Base-by-base conservation (phyloP, 306 rosid genomes). In the Alnus rubra region DNA sequence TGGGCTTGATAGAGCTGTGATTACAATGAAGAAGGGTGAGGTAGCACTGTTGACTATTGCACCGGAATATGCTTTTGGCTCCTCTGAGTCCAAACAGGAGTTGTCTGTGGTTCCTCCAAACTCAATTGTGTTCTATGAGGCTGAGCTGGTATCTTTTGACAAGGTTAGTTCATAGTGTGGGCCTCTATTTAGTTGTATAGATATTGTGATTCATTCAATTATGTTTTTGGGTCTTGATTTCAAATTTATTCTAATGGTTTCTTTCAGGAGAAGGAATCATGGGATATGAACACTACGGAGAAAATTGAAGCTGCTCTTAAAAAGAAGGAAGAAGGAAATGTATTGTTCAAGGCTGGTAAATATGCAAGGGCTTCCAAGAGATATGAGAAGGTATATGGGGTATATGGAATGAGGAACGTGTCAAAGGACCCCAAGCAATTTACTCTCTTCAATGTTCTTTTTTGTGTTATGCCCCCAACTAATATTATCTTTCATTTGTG, bases 281-380 rank as follows among this genome's bases (percentile, higher is more conserved):
- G 98, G 98, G 98, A 94, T 72, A 75, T 94, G 97, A 89, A 74
- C 74, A 87, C 90, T 18, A 75, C 50, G 31, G 98, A 94, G 82
- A 92, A 94, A 80, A 82, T 95, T 81, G 97, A 90, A 82, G 98
- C 92, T 49, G 97, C 98, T 16, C 87, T 87, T 71, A 92, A 79
- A 88, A 95, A 85, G 90, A 95, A 92, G 84, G 99, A 92, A 84
- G 96, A 95, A 82, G 99, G 99, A 48, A 95, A 95, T 84, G 87
- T 31, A 14, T 75, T 91, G 63, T 95, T 95, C 56, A 95, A 95
- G 87, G 85, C 87, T 4, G 97, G 96, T n/a, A 93, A 95, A 86
- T 95, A 87, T 87, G 82, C 78, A 18, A 91, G 84, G 85, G 98
- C 99, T 75, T 90, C 98, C 80, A 91, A 95, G 87, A 88, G 90